Conservation (phyloP, 2,329 filamentous ascomycete species). For the Aspergillus sp. region DNA sequence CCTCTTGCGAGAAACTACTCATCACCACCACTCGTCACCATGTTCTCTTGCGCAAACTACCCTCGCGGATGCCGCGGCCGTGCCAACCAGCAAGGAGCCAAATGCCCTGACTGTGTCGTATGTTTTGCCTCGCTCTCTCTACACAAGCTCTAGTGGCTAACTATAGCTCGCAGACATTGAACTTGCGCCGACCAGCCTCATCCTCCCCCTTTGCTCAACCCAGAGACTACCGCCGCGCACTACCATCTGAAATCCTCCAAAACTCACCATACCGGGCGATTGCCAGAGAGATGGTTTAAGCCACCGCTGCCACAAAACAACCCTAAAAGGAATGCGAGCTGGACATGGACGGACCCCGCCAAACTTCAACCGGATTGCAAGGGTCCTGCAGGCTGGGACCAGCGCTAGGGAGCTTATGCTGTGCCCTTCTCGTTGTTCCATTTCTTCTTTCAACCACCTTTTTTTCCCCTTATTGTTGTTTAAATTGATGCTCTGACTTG, state of each 20-base stretch:
- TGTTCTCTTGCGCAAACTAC: constrained; percentile 55
- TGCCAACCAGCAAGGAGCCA: constrained; percentile 47
- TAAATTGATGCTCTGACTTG: constrained; percentile 25
- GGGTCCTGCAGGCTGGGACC: constrained; percentile 27
- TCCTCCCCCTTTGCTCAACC: constrained; percentile 48
- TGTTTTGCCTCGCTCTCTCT: constrained; percentile 26
- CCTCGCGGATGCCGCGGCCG: constrained; percentile 54
- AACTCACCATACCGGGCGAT: constrained; percentile 32
- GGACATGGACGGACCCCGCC: constrained; percentile 6
- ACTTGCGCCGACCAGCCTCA: constrained; percentile 44
- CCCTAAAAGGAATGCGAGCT: constrained; percentile 1
- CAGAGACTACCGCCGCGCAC: constrained; percentile 40
- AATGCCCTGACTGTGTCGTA: constrained; percentile 52
- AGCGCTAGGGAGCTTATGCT: constrained; percentile 14
- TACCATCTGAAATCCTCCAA: constrained; percentile 39
- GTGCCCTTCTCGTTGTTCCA: constrained; percentile 15
- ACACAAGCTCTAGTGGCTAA: constrained; percentile 2
- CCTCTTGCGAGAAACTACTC: background rate
- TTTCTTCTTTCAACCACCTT: constrained; percentile 16
- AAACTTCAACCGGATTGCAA: constrained; percentile 16
- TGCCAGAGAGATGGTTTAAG: constrained; percentile 22
- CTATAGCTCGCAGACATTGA: constrained; percentile 33
- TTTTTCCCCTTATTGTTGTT: constrained; percentile 16
- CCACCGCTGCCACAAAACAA: constrained; percentile 7
- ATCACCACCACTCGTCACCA: constrained; percentile 27